Base-by-base conservation (phyloP, 2,329 filamentous ascomycete genomes). In the Calonectria naviculata region DNA sequence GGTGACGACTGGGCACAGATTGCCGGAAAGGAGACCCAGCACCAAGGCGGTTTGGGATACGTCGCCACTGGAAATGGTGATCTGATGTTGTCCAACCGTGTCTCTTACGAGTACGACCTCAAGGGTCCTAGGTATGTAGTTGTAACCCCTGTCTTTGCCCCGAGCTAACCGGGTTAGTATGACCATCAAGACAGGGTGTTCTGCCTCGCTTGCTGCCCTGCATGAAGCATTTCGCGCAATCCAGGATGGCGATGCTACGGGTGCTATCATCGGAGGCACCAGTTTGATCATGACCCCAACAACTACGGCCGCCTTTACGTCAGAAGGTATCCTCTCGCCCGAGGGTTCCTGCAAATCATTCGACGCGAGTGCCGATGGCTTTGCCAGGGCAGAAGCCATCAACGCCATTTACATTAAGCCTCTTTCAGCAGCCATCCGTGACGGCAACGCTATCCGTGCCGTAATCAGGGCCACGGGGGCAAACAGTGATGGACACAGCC, bases 321-420 rank as follows among this genome's bases (percentile, higher is more conserved):
- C 75, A 4, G 62, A 77, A 36, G 77, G 77, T 17, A 72, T 80
- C 1, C 73, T 82, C 1, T 77, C 76, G 0, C 74, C 80, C 0
- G 71, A 70, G 19, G 77, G 78, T 9, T 74, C 68, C 0, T 79
- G 75, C 66, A 74, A 79, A 24, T 80, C 77, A 13, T 87, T 84
- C 60, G 85, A 86, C 65, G 75, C 80, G 12, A 71, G 73, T 6
- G 87, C 85, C 2, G 79, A 86, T 65, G 88, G 87, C 0, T 89
- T 87, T 66, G 85, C 80, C 0, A 80, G 86, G 13, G 87, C 83
- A 3, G 87, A 89, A 70, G 87, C 84, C 3, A 76, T 84, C 13
- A 83, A 75, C 0, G 78, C 81, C 5, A 56, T 89, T 5, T 73
- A 85, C 3, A 65, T 89, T 6, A 89, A 88, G 74, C 80, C 75